Evolutionary conservation across 805 yeast genomes (phyloP).

Genomic region (Ogataea zsoltii): DNA sequence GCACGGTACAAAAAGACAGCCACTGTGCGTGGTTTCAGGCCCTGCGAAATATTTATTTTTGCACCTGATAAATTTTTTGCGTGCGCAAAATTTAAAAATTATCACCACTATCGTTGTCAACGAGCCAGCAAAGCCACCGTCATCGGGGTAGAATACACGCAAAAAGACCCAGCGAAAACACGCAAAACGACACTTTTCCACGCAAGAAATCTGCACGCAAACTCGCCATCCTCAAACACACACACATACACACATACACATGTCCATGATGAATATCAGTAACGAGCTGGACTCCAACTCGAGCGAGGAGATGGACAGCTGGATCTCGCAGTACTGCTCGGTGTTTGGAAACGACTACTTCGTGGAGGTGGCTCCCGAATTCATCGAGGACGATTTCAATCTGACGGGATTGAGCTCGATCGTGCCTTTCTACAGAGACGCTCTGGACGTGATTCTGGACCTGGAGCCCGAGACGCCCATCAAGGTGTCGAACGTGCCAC

Average conservation of each 20-base stretch:
- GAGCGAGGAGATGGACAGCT: slow-evolving; percentile 62
- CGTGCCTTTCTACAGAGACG: slow-evolving; percentile 90
- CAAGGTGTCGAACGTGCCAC: slow-evolving; percentile 66
- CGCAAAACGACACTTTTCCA: no score
- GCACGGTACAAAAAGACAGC: no score
- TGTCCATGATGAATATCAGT: slow-evolving; percentile 21
- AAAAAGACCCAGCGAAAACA: no score
- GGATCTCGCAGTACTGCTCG: slow-evolving; percentile 82
- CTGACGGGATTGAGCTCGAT: slow-evolving; percentile 82
- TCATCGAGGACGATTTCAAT: slow-evolving; percentile 95
- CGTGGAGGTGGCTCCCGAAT: slow-evolving; percentile 88
- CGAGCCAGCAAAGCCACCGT: no score
- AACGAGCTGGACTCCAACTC: slow-evolving; percentile 32
- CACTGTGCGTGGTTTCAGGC: no score
- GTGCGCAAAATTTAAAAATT: no score
- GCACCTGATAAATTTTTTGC: no score
- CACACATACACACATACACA: no score
- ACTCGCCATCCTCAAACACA: not conserved
- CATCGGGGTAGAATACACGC: no score
- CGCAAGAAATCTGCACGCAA: not conserved
- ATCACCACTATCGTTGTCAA: no score
- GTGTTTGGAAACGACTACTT: slow-evolving; percentile 85
- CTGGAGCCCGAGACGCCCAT: slow-evolving; percentile 64
- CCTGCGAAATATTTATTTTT: no score
- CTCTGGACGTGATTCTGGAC: slow-evolving; percentile 87